Evolutionary conservation across 2,329 filamentous ascomycete genomes (phyloP), one percentile per base, ranked within the genome.

Genomic region (Fusarium protoensiforme): DNA sequence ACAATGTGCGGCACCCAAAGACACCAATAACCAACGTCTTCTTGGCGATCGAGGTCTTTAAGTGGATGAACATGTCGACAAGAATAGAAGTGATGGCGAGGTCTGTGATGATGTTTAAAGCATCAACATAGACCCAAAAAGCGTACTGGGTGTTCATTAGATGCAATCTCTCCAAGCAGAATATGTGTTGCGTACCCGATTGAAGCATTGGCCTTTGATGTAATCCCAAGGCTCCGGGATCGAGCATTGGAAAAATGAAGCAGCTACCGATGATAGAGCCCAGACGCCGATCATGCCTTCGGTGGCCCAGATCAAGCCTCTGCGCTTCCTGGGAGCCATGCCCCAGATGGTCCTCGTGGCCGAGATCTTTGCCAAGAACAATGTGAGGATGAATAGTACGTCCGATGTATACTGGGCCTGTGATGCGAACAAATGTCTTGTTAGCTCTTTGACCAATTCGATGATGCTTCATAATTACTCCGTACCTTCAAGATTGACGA

Each of bases 141-240:
- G 56, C 57, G n/a, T 53, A 22, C 69, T 72, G 38, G n/a, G 18
- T 7, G 5, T 3, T 29, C 11, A 13, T 56, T 36, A 56, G 53
- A 36, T 56, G 20, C 27, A 24, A 13, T 36, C 20, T 35, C 31
- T 20, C 10, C 16, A 1, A 31, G 53, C 20, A 66, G 29, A 39
- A 13, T 24, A 36, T 22, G 4, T 56, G 33, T 14, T 13, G 24
- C 62, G 7, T 64, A 75, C 73, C n/a, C 39, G 61, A 43, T 77
- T 60, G 27, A 71, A 48, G 65, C 75, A 76, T 61, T 67, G 46
- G 3, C 64, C 58, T 13, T 69, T 51, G 22, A 71, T 31, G 35
- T 67, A 69, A 29, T 75, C 43, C 75, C 73, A 77, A 14, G 73
- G 69, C 24, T 70, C 36, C 6, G 72, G 72, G 20, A 73, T 61